phyloP scores from a whole-genome alignment of 352 stramenopile genomes.

The Phytophthora vignae region DNA sequence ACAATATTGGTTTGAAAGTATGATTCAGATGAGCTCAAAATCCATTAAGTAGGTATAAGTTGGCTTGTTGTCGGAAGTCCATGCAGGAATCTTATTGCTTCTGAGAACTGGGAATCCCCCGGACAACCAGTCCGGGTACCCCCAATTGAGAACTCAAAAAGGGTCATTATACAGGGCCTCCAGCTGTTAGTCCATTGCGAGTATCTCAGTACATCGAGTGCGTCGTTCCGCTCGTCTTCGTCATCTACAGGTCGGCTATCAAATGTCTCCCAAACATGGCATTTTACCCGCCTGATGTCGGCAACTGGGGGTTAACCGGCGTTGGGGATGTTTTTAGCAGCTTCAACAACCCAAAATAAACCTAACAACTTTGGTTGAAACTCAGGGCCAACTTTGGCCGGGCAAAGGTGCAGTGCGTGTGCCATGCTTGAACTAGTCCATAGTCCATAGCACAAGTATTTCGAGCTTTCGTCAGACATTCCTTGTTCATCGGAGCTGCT shows the following conservation, averaged over 20 bases:
- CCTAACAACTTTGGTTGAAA: too few species aligned
- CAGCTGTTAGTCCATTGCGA: constrained; percentile 20
- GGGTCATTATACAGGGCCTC: constrained; percentile 1
- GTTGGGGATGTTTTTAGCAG: neutral
- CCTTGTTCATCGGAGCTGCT: neutral
- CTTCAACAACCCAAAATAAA: too few species aligned
- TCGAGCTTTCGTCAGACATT: neutral
- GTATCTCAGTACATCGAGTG: constrained; percentile 18
- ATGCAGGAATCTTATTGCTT: too few species aligned
- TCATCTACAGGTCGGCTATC: neutral
- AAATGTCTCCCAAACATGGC: neutral
- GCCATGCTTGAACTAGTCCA: too few species aligned
- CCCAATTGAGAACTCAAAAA: constrained; percentile 7
- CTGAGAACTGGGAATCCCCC: too few species aligned
- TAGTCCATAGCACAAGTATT: neutral
- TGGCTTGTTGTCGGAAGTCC: too few species aligned
- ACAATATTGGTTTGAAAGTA: too few species aligned
- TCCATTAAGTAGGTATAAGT: too few species aligned
- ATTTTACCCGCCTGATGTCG: constrained; percentile 1
- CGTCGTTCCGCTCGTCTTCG: constrained; percentile 9
- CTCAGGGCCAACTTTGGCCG: too few species aligned
- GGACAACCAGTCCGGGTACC: too few species aligned
- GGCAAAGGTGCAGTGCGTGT: too few species aligned
- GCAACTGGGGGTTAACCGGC: constrained; percentile 3
- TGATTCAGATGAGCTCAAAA: too few species aligned